Conservation (phyloP, 495 filamentous ascomycete genomes). For the Penicillium malachiteum region DNA sequence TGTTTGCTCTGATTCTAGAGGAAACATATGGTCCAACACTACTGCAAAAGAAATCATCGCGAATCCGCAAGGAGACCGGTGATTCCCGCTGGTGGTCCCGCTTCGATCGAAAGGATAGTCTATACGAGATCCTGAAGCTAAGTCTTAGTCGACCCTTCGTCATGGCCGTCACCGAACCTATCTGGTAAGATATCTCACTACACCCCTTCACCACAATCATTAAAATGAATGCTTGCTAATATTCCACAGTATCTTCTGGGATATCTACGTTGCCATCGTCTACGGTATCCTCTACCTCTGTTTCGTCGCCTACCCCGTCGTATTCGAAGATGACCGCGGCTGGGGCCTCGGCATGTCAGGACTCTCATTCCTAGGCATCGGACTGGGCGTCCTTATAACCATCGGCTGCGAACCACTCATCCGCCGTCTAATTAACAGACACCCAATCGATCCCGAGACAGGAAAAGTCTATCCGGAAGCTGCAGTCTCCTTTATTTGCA, state of each 20-base stretch:
- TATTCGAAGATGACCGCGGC: conserved; percentile 69
- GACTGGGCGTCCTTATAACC: conserved; percentile 64
- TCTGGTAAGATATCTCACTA: conserved; percentile 54
- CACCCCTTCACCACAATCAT: neutral
- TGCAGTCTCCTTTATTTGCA: conserved; percentile 67
- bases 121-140: conserved; percentile 58
- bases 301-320: conserved; percentile 78
- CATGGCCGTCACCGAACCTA: conserved; percentile 78
- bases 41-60: conserved; percentile 65
- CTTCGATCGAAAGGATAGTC: conserved; percentile 63
- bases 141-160: conserved; percentile 76
- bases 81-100: conserved; percentile 76
- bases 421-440: conserved; percentile 68
- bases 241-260: conserved; percentile 64
- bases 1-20: conserved; percentile 53
- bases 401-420: conserved; percentile 69
- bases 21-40: conserved; percentile 81
- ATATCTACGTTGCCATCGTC: conserved; percentile 65
- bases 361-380: conserved; percentile 74
- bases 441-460: conserved; percentile 66
- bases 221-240: neutral
- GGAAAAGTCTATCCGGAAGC: conserved; percentile 69
- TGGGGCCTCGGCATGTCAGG: conserved; percentile 69
- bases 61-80: conserved; percentile 67
- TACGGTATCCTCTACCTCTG: conserved; percentile 79